Evolutionary conservation across 129 eudicot genomes (phyloP).

Genomic region (Arctium minus): DNA sequence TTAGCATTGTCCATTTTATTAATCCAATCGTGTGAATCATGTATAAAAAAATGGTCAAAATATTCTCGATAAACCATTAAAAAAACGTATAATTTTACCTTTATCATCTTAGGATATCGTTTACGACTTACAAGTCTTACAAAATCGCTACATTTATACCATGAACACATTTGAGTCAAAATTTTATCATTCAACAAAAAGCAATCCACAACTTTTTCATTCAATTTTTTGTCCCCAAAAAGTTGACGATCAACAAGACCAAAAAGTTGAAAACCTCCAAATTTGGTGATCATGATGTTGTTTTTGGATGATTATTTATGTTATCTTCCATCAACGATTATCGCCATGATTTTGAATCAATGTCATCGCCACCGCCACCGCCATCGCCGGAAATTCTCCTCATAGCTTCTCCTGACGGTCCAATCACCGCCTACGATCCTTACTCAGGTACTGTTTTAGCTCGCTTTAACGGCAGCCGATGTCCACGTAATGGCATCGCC

Average conservation of each 20-base stretch:
- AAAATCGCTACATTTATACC: background rate
- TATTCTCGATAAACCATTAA: background rate
- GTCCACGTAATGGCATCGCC: conserved; percentile 41
- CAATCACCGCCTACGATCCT: conserved; percentile 29
- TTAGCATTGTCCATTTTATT: background rate
- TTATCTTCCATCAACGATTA: background rate
- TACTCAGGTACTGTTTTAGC: conserved; percentile 25
- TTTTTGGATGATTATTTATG: conserved; percentile 1
- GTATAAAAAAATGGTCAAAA: background rate
- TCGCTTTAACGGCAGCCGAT: conserved; percentile 29
- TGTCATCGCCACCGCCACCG: conserved; percentile 18
- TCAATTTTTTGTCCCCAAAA: conserved; percentile 8
- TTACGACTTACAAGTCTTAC: background rate
- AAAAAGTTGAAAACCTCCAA: conserved; percentile 4
- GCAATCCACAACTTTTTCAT: background rate
- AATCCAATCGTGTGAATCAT: background rate
- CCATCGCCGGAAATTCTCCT: conserved; percentile 22
- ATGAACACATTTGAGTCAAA: background rate
- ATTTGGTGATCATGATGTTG: conserved; percentile 5
- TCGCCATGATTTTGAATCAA: background rate
- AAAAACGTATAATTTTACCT: background rate
- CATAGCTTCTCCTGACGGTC: conserved; percentile 27
- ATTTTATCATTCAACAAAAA: background rate
- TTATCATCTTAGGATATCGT: background rate
- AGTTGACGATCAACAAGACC: background rate